Percentiles rank a stretch among this genome's conserved stretches.
Conservation (phyloP, 768 basidiomycete species). For the Termitomyces eurrhizus region DNA sequence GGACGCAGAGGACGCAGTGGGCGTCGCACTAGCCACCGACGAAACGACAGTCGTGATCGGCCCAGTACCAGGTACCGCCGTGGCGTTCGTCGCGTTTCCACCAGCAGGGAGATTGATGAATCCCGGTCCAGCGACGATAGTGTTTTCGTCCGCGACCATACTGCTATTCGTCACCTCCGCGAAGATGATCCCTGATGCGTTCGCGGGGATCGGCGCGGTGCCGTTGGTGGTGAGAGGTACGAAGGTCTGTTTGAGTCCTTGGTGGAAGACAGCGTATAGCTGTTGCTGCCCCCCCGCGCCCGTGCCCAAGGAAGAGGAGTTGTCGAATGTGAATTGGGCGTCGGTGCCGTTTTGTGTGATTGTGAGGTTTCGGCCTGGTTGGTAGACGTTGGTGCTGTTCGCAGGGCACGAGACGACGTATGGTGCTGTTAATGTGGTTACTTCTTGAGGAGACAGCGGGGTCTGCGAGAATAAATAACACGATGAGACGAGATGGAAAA, state of each 20-base stretch:
- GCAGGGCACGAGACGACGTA: conserved; percentile 46
- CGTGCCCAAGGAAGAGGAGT: neutral
- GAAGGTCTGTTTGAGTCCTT: conserved; percentile 28
- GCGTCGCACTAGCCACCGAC: neutral
- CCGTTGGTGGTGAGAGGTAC: conserved; percentile 10
- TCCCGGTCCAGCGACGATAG: conserved; percentile 12
- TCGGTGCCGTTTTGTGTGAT: conserved; percentile 24
- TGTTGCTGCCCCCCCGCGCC: neutral
- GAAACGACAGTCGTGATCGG: conserved; percentile 4
- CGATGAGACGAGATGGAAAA: neutral
- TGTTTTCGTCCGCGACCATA: conserved; percentile 1
- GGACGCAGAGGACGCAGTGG: neutral
- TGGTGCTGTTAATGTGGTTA: conserved; percentile 24
- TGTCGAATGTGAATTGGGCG: conserved; percentile 20
- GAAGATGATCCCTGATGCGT: conserved; percentile 11
- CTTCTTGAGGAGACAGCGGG: conserved; percentile 15
- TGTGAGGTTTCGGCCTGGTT: conserved; percentile 38
- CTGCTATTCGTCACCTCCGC: conserved; percentile 12
- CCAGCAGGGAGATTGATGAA: conserved; percentile 7
- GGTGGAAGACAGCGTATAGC: conserved; percentile 38
- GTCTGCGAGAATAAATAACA: conserved; percentile 11
- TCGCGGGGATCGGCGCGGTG: conserved; percentile 8
- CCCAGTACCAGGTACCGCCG: conserved; percentile 1
- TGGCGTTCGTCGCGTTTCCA: conserved; percentile 4
- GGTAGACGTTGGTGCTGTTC: conserved; percentile 40